Evolutionary conservation across 371 early-diverging fungal species (phyloP), one percentile per base, ranked within the genome.

Genomic region (Choanephora cucurbitarum): DNA sequence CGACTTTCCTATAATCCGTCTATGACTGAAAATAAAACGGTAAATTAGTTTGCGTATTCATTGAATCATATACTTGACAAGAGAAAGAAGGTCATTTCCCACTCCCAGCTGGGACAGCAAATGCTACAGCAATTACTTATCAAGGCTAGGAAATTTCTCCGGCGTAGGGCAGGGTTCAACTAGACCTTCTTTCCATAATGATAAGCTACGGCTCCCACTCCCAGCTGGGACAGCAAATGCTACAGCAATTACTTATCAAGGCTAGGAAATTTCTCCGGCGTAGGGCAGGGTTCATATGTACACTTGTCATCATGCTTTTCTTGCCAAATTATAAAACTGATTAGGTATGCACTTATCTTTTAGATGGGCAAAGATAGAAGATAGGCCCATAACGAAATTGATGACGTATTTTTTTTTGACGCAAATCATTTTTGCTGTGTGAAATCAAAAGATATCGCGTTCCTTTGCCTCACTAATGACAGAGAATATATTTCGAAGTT

Each of bases 241-340:
- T 54, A 51, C 6, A 40, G 42, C 31, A 41, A 41, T 5, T 5
- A 5, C 5, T 7, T 28, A 28, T 28, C 28, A 28, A 28, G 28
- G 56, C 62, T 45, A 55, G 48, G 48, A 61, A 40, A 55, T 61
- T 61, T 61, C 61, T 61, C 55, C 61, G 55, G 49, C 61, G 49
- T 32, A 61, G 51, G 55, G 55, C 55, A 61, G 62, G 62, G 62
- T 56, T 61, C 62, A 61, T 61, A 41, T 61, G 55, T 48, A 51
- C 22, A 55, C 28, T 60, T 55, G 40, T 44, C 61, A 55, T 60
- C 61, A 60, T 55, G 61, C 51, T 60, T 50, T 60, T 51, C 61
- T 54, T 60, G 55, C 61, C 33, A 60, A 21, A 50, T 60, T 54
- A 54, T 60, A 60, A 53, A 60, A 53, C 40, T 23, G 49, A 53